phyloP scores from a whole-genome alignment of 805 yeast species.

The Priceomyces carsonii region DNA sequence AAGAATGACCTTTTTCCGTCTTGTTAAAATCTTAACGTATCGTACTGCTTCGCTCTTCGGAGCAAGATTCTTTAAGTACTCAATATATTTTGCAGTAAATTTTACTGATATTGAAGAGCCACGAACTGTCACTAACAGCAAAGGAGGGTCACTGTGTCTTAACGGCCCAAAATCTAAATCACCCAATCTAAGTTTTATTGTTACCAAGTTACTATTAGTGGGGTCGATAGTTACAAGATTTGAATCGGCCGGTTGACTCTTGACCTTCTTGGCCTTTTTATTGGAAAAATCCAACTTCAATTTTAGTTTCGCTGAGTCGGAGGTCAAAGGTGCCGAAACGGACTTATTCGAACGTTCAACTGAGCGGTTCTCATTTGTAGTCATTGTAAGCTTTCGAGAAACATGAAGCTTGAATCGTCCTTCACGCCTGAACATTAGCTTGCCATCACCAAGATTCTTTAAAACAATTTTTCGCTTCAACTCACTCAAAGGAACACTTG shows the following conservation, averaged over 20 bases:
- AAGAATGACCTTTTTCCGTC: constrained; percentile 32
- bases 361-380: neutral
- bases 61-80: neutral
- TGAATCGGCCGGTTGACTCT: neutral
- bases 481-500: constrained; percentile 52
- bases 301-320: constrained; percentile 6
- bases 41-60: no score
- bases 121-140: neutral
- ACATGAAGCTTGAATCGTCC: constrained; percentile 54
- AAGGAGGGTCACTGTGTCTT: constrained; percentile 3
- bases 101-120: neutral
- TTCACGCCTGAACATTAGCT: constrained; percentile 61
- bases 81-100: neutral
- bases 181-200: constrained; percentile 9
- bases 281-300: constrained; percentile 12
- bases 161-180: no score
- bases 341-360: constrained; percentile 6
- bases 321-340: neutral
- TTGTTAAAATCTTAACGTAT: constrained; percentile 42
- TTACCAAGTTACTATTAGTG: constrained; percentile 6
- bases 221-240: constrained; percentile 7
- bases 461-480: constrained; percentile 61
- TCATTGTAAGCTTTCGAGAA: constrained; percentile 8
- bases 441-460: constrained; percentile 50
- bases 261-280: constrained; percentile 8